Evolutionary conservation across 176 grass and related monocot species (phyloP), one percentile per base, ranked within the genome.

Genomic region (Oryza rufipogon): DNA sequence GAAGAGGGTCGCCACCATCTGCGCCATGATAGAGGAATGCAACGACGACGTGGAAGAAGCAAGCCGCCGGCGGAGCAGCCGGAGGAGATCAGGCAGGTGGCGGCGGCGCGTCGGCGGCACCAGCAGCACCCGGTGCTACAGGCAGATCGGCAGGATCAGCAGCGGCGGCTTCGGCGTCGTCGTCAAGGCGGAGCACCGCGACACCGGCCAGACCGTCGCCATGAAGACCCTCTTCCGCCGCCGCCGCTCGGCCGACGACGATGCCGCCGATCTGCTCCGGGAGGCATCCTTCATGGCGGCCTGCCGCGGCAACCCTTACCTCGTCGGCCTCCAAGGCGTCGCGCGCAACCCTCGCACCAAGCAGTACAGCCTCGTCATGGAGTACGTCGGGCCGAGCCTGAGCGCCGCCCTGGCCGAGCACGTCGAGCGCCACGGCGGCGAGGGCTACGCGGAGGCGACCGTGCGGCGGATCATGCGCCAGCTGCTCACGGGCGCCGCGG

Each of bases 351-450:
- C 74, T 0, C 42, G 48, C 33, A 67, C 75, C 48, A 66, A 23
- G 25, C 44, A 83, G 26, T 22, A 67, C 42, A 38, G 36, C 65
- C 45, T 89, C 17, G 69, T 85, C 14, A 85, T 86, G 77, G 77
- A 90, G 49, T 90, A 81, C 48, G 78, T 81, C 28, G 69, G 78
- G 72, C 73, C 78, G 25, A 83, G 54, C 74, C 83, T 90, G 23
- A 1, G 17, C 63, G 11, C 49, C 6, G 49, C 11, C 30, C 33
- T 86, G 9, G 15, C 63, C 69, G 25, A 19, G 22, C 52, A 33
- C n/a, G 15, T 86, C 48, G 7, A 39, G 0, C 4, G 20, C 13
- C 48, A 86, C 2, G 69, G 69, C 38, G 10, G 69, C 38, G 10
- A 25, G 1, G 70, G 46, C 12, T 86, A 86, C 67, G 25, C 14